Percentiles rank a stretch among this genome's conserved stretches.
Conservation (phyloP, 2,329 filamentous ascomycete genomes). For the Xylaria sp. region DNA sequence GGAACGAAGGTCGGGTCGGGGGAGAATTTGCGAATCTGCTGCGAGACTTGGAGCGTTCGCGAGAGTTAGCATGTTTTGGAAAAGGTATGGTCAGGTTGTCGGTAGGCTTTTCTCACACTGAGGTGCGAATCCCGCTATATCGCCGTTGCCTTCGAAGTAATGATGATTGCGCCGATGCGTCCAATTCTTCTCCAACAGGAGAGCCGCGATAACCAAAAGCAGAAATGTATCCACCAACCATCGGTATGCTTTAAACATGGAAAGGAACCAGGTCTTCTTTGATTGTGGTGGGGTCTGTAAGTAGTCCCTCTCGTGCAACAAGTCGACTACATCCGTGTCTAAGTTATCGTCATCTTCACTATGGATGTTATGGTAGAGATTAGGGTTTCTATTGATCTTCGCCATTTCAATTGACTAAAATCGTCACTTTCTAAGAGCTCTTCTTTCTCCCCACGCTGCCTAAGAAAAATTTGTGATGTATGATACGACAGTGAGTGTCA, state of each 20-base stretch:
- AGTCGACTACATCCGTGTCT: conserved; percentile 45
- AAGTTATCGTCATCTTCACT: conserved; percentile 43
- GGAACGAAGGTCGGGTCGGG: conserved; percentile 54
- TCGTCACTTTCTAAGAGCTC: no score
- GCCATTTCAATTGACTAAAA: conserved; percentile 15
- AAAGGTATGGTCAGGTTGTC: neutral
- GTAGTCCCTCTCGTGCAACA: conserved; percentile 49
- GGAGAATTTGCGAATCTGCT: conserved; percentile 54
- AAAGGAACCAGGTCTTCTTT: conserved; percentile 34
- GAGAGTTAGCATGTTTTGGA: conserved; percentile 4
- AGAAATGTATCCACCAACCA: conserved; percentile 52
- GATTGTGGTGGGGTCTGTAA: conserved; percentile 35
- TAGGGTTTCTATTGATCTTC: conserved; percentile 24
- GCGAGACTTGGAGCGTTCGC: conserved; percentile 48
- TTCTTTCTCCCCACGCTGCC: no score
- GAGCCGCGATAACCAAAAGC: conserved; percentile 51
- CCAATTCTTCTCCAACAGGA: conserved; percentile 50
- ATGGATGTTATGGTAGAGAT: conserved; percentile 35
- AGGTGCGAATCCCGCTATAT: conserved; percentile 56
- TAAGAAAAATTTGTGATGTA: no score
- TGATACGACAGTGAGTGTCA: neutral
- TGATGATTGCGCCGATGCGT: conserved; percentile 37
- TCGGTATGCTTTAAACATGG: conserved; percentile 41
- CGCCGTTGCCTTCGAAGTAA: conserved; percentile 51
- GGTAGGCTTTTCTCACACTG: conserved; percentile 48